These are phyloP conservation scores for Cydonia oblonga DNA, from an alignment of 331 rosid species.

Conservation along the genomic window DNA sequence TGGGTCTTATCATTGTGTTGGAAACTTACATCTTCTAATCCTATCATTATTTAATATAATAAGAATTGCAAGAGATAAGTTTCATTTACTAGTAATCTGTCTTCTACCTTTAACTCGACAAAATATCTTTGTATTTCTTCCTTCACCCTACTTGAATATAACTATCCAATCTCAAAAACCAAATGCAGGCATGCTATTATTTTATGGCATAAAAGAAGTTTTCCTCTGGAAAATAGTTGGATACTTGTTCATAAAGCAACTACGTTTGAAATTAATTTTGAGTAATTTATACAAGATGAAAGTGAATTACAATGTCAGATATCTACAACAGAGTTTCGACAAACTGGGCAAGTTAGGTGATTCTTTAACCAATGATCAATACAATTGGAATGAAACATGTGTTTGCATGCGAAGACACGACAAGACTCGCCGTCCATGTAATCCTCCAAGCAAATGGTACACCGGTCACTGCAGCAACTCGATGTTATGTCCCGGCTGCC, in stretches of 20 bases:
- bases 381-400: conserved; percentile 2
- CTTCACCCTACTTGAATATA: no score
- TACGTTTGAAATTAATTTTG: background rate
- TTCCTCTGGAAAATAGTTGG: background rate
- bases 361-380: conserved; percentile 5
- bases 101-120: background rate
- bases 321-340: conserved; percentile 2
- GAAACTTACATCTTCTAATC: no score
- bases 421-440: conserved; percentile 1
- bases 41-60: no score
- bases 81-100: no score
- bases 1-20: no score
- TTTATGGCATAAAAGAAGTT: background rate
- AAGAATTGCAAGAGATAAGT: background rate
- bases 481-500: background rate
- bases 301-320: background rate
- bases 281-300: background rate
- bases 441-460: conserved; percentile 13
- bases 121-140: no score
- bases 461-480: background rate
- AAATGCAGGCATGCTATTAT: background rate
- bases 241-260: background rate
- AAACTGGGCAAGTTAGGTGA: conserved; percentile 6
- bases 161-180: background rate
- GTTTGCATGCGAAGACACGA: conserved; percentile 1